Base-by-base conservation (phyloP, 139 green algal genomes). In the Haematococcus sp. region DNA sequence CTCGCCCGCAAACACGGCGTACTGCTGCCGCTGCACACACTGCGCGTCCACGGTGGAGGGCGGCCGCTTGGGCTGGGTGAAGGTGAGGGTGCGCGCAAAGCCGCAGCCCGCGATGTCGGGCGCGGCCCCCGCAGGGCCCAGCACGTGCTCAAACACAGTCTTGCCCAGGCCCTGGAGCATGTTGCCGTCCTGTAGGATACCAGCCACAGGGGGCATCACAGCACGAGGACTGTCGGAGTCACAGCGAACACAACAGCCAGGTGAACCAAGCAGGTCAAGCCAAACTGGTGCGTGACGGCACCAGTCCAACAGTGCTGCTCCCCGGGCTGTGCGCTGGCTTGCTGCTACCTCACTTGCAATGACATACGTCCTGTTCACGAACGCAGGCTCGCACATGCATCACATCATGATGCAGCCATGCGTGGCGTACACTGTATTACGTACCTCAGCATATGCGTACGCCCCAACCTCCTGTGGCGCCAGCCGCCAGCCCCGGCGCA, bases 11-110 rank as follows among this genome's bases (percentile, higher is more conserved):
- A 69, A 84, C 16, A 76, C 73, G 13, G 46, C 55, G n/a, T 78
- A 72, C 68, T 84, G 78, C 63, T 84, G 78, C 25, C 78, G 68
- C 73, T 80, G 78, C 4, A 76, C 69, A 27, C 73, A 79, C 2
- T 77, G 17, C 3, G 78, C 77, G 56, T 84, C 78, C 23, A 44
- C 28, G 23, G 19, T 63, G 4, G 28, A 40, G 2, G 73, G 73
- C n/a, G 68, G 68, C 40, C 80, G 80, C 68, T 80, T 80, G 33
- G 78, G 78, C 35, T 78, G 76, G 33, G 54, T 34, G n/a, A 84
- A 84, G 0, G 64, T 71, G 23, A 84, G 27, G 33, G 55, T 64
- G n/a, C 78, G 78, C n/a, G 44, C 66, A 55, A 64, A 84, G 52
- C 78, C 52, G 16, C 68, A 63, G 25, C 23, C 11, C 9, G n/a